Percentiles rank a stretch among this genome's conserved stretches.
These are phyloP conservation scores for Pyrenophora tritici-repentis DNA, from an alignment of 2,329 filamentous ascomycete genomes.

Conservation along the genomic window DNA sequence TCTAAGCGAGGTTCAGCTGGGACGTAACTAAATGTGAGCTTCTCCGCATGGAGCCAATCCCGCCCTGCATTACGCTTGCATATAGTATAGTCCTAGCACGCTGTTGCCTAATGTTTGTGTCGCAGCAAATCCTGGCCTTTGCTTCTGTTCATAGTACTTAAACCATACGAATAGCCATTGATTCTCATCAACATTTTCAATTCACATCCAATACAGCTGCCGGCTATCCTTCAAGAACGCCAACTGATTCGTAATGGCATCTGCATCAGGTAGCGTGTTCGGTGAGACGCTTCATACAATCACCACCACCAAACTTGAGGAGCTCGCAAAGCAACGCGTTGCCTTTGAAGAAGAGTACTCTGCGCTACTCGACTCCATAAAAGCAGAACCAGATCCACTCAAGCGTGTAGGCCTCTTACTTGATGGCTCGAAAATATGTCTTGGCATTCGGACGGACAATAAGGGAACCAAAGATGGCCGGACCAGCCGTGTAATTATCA, in stretches of 20 bases:
- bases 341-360: constrained; percentile 39
- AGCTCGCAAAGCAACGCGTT: constrained; percentile 44
- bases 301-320: constrained; percentile 44
- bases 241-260: constrained; percentile 18
- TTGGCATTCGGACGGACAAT: constrained; percentile 28
- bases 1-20: too few species aligned
- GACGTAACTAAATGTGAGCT: too few species aligned
- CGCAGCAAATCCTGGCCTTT: too few species aligned
- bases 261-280: constrained; percentile 39
- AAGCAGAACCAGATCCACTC: constrained; percentile 27
- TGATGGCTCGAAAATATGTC: constrained; percentile 36
- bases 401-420: constrained; percentile 32
- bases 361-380: constrained; percentile 15
- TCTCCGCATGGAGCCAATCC: too few species aligned
- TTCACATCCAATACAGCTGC: not conserved
- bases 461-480: constrained; percentile 13
- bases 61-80: too few species aligned
- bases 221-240: not conserved
- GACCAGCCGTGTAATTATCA: constrained; percentile 24
- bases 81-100: too few species aligned
- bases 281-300: constrained; percentile 44
- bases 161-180: too few species aligned
- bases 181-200: too few species aligned
- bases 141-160: too few species aligned
- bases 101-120: too few species aligned